A percentile compares a stretch with the other conserved stretches of the same genome.
Evolutionary conservation across 2,329 filamentous ascomycete genomes (phyloP).

Genomic region (Phaeosphaeriaceae sp.): DNA sequence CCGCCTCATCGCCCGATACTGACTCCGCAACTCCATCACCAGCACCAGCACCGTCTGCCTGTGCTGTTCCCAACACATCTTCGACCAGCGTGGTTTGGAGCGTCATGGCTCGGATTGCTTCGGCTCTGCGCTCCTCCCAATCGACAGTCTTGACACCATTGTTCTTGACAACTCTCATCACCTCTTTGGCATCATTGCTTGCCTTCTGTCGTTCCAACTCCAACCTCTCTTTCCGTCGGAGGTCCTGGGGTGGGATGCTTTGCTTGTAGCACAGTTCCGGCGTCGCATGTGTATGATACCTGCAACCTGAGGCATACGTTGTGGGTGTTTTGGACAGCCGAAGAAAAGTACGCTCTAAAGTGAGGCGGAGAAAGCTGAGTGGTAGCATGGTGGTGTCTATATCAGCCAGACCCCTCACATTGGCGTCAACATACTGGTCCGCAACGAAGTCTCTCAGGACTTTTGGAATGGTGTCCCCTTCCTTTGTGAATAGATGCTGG

Average conservation of each 20-base stretch:
- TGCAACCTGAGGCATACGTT: neutral
- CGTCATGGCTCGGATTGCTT: neutral
- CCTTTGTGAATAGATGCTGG: constrained; percentile 15
- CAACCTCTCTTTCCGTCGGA: neutral
- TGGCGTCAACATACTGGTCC: constrained; percentile 14
- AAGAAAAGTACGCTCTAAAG: constrained; percentile 9
- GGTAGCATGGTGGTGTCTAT: constrained; percentile 6
- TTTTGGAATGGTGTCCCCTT: neutral
- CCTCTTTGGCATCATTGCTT: neutral
- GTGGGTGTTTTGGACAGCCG: neutral
- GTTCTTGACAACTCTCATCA: neutral
- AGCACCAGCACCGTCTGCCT: neutral
- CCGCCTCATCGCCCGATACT: neutral
- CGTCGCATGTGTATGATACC: constrained; percentile 17
- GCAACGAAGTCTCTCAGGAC: constrained; percentile 18
- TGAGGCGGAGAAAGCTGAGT: neutral
- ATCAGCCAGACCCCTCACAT: neutral
- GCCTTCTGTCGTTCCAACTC: neutral
- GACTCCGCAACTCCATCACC: neutral
- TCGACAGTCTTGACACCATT: neutral
- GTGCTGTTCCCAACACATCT: neutral
- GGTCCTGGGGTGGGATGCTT: neutral
- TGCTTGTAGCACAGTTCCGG: constrained; percentile 14
- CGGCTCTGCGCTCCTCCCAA: constrained; percentile 2
- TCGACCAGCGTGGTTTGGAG: neutral